These are phyloP conservation scores for Hypoxylon sp. DNA, from an alignment of 2,329 filamentous ascomycete species.

Conservation along the genomic window DNA sequence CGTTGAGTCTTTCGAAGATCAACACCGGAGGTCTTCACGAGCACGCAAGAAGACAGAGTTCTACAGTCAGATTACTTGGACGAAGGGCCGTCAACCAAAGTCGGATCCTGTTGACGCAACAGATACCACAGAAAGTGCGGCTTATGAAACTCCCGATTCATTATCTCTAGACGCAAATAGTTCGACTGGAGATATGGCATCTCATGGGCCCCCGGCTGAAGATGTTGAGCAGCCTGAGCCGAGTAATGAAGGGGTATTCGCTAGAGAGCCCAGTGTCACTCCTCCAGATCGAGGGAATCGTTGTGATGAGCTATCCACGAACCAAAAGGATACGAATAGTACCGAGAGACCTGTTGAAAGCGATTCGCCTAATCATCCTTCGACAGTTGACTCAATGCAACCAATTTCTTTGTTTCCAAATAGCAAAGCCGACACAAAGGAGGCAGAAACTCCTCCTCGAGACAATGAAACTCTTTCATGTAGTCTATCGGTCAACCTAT, in stretches of 20 bases:
- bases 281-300: conserved; percentile 11
- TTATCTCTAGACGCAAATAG: background rate
- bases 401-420: conserved; percentile 11
- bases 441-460: background rate
- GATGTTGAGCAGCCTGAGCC: conserved; percentile 8
- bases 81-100: conserved; percentile 24
- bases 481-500: background rate
- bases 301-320: background rate
- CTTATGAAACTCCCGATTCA: background rate
- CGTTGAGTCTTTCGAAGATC: conserved; percentile 19
- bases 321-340: background rate
- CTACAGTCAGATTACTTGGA: conserved; percentile 30
- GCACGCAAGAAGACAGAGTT: conserved; percentile 40
- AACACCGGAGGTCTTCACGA: conserved; percentile 35
- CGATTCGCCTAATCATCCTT: background rate
- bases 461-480: conserved; percentile 3
- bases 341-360: background rate
- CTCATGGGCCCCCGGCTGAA: background rate
- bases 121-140: conserved; percentile 3
- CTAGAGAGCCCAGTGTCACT: background rate
- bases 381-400: conserved; percentile 10
- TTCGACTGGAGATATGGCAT: background rate
- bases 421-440: conserved; percentile 6
- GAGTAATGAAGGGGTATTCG: background rate
- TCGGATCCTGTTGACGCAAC: conserved; percentile 6